Percentiles rank a stretch among this genome's conserved stretches.
These are phyloP conservation scores for Volvox africanus DNA, from an alignment of 139 green algal genomes.

Conservation along the genomic window DNA sequence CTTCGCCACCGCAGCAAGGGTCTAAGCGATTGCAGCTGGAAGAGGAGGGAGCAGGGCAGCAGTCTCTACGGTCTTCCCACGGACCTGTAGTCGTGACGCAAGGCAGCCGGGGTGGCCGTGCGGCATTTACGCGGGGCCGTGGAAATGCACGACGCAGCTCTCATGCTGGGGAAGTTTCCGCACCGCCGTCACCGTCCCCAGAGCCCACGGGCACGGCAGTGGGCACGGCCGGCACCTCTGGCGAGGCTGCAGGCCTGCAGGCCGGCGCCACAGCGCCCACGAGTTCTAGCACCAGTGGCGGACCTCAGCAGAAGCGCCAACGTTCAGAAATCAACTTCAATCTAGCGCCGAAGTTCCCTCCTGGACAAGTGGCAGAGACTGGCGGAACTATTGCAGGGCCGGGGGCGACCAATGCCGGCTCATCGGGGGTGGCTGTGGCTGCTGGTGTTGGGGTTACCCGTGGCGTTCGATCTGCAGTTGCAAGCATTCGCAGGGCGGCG, in stretches of 20 bases:
- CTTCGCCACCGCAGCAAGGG: background rate
- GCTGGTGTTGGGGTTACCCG: background rate
- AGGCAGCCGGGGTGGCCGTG: background rate
- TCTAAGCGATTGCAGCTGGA: background rate
- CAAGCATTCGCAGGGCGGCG: background rate
- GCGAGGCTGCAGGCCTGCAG: background rate
- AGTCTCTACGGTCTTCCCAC: background rate
- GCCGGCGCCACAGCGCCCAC: background rate
- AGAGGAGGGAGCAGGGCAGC: background rate
- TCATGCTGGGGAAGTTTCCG: background rate
- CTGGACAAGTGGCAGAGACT: background rate
- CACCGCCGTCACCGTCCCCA: background rate
- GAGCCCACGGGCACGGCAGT: background rate
- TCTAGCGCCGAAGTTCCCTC: background rate
- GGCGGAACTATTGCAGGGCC: background rate
- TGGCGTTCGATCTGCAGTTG: background rate
- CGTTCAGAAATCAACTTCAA: slow-evolving; percentile 24
- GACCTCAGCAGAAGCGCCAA: slow-evolving; percentile 30
- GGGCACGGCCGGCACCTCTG: background rate
- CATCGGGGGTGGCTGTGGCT: background rate
- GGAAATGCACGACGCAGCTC: background rate
- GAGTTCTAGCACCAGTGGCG: background rate
- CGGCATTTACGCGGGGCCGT: background rate
- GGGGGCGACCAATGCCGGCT: background rate
- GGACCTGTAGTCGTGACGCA: background rate